phyloP scores from a whole-genome alignment of 306 rosid genomes.

The Vicia sativa region DNA sequence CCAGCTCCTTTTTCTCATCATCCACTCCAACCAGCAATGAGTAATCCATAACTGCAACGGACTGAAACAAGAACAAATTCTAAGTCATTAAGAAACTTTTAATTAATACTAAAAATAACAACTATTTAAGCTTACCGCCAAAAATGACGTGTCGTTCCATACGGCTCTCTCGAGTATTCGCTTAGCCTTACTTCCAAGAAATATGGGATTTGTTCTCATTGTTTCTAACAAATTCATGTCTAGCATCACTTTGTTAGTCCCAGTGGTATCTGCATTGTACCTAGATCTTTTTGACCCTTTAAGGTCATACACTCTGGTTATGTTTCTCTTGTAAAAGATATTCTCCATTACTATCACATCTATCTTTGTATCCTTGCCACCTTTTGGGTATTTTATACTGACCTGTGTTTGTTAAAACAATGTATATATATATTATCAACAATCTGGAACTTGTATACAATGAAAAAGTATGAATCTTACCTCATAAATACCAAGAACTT shows the following conservation, averaged over 20 bases:
- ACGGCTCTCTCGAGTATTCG: constrained; percentile 89
- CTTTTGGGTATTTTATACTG: constrained; percentile 73
- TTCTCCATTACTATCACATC: constrained; percentile 99
- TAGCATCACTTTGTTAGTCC: constrained; percentile 80
- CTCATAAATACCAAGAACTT: constrained; percentile 93
- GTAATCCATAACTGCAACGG: constrained; percentile 96
- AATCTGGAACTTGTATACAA: neutral
- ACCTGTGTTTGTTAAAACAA: constrained; percentile 61
- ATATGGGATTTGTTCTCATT: constrained; percentile 82
- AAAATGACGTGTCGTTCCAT: constrained; percentile 92
- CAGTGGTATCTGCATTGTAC: constrained; percentile 81
- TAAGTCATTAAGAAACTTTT: neutral
- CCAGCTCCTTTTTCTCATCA: constrained; percentile 84
- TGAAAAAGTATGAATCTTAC: constrained; percentile 47
- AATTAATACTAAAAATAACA: neutral
- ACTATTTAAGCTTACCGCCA: constrained; percentile 64
- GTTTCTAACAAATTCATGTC: constrained; percentile 95
- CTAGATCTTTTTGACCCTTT: constrained; percentile 98
- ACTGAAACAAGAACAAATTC: constrained; percentile 48
- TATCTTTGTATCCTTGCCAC: constrained; percentile 90
- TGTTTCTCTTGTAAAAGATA: constrained; percentile 84
- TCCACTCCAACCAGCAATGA: constrained; percentile 96
- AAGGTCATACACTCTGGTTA: constrained; percentile 89
- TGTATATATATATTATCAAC: neutral
- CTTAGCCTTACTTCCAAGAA: constrained; percentile 97